Percentiles rank a stretch among this genome's conserved stretches.
Conservation (phyloP, 2,329 filamentous ascomycete species). For the Fusarium proliferatum region DNA sequence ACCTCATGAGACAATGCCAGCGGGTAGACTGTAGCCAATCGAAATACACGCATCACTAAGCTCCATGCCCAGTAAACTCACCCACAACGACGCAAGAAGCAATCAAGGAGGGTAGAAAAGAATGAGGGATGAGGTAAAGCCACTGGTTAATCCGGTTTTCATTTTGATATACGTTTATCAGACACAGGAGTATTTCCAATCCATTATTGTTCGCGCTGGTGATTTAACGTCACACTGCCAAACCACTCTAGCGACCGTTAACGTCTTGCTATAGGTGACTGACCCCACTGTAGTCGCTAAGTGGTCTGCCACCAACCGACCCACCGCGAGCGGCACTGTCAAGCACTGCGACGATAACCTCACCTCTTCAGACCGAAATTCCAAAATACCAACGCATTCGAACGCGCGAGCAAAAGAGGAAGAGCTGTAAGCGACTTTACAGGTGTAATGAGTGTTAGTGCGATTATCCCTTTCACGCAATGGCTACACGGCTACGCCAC, state of each 20-base stretch:
- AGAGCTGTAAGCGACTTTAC: not conserved
- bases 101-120: fast-evolving
- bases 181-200: fast-evolving
- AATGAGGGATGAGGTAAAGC: fast-evolving
- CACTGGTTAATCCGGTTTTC: fast-evolving
- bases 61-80: not conserved
- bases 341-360: not conserved
- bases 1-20: not conserved
- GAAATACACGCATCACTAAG: not conserved
- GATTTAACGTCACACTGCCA: not conserved
- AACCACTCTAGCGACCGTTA: not conserved
- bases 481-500: not conserved
- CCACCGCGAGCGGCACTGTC: not conserved
- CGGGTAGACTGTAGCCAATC: not conserved
- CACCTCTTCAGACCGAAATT: not conserved
- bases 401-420: not conserved
- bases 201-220: fast-evolving
- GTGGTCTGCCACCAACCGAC: not conserved
- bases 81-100: too few relatives aligned
- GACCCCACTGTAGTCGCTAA: not conserved
- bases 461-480: not conserved
- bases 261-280: not conserved
- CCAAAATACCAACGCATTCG: not conserved
- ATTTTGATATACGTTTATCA: fast-evolving
- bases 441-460: not conserved